Percentiles rank a stretch among this genome's conserved stretches.
phyloP scores from a whole-genome alignment of 1,284 basidiomycete genomes.

The Leccinum discolor region DNA sequence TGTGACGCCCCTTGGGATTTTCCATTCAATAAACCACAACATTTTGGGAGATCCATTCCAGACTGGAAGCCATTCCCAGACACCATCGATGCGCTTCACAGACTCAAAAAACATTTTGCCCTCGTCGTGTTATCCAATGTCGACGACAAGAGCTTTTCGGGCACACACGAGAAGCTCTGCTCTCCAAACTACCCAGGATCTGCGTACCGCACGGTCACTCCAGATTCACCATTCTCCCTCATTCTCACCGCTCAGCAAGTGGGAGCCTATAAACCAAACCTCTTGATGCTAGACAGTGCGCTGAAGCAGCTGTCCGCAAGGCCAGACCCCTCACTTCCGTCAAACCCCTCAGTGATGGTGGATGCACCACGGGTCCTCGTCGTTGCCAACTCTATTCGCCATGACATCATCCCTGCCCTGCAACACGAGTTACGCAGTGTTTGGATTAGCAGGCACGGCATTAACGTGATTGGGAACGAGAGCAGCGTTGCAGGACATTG shows the following conservation, averaged over 20 bases:
- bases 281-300: constrained; percentile 46
- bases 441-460: constrained; percentile 61
- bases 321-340: constrained; percentile 34
- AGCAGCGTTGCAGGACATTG: not conserved
- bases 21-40: constrained; percentile 15
- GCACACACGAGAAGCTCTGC: constrained; percentile 60
- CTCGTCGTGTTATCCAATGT: constrained; percentile 77
- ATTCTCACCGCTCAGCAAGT: constrained; percentile 59
- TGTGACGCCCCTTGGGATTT: constrained; percentile 9
- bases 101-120: constrained; percentile 61
- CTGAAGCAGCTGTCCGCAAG: constrained; percentile 37
- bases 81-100: constrained; percentile 56
- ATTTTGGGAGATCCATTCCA: constrained; percentile 60
- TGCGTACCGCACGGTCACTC: constrained; percentile 41
- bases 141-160: constrained; percentile 61
- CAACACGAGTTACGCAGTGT: constrained; percentile 51
- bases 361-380: constrained; percentile 49
- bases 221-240: constrained; percentile 58
- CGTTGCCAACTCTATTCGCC: constrained; percentile 59
- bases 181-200: constrained; percentile 32
- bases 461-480: constrained; percentile 40
- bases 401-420: constrained; percentile 59
- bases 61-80: constrained; percentile 70
- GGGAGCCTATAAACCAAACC: constrained; percentile 63
- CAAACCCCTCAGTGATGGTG: constrained; percentile 35